Base-by-base conservation (phyloP, 2,329 filamentous ascomycete species). In the Albifimbria verrucaria region DNA sequence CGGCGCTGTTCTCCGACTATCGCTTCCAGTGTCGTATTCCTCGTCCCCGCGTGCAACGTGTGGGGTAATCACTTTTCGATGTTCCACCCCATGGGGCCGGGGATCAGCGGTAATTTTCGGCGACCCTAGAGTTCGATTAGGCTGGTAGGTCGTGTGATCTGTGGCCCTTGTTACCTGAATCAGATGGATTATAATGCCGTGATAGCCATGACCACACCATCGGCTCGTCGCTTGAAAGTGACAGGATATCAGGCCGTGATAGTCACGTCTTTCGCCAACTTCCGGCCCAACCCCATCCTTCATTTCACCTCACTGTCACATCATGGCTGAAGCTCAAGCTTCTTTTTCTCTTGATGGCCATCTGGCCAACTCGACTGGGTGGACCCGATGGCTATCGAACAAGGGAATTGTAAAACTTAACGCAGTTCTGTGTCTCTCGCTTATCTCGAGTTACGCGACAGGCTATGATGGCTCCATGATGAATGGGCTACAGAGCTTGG, bases 391-490 rank as follows among this genome's bases (percentile, higher is more conserved):
- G 51, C 51, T 52, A 10, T 20, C 28, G 28, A 52, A 52, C 45
- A 43, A 28, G 28, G 51, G 51, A 25, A 52, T 48, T 41, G 3
- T 52, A 26, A 52, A 52, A 41, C 51, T 52, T 18, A 52, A 52
- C 24, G 51, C 51, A 17, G 25, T 52, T 32, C 45, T 52, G 7
- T 52, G 51, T 26, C 45, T 52, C 18, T 46, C 43, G 9, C 43
- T 46, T 21, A 24, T 46, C 21, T 46, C 43, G 17, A 46, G 43
- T 49, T 51, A 51, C 41, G 52, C 53, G 7, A 52, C 43, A 10
- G 76, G 76, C 2, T 79, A 75, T 54, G 74, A 78, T 59, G 73
- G 72, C 2, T 73, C 71, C 4, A 75, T 79, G 69, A 75, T 59
- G 52, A 57, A 54, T 7, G 55, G 55, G 3, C 36, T 61, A 1